Conservation (phyloP, 345 rosid genomes). For the Lenwebbia sp. region DNA sequence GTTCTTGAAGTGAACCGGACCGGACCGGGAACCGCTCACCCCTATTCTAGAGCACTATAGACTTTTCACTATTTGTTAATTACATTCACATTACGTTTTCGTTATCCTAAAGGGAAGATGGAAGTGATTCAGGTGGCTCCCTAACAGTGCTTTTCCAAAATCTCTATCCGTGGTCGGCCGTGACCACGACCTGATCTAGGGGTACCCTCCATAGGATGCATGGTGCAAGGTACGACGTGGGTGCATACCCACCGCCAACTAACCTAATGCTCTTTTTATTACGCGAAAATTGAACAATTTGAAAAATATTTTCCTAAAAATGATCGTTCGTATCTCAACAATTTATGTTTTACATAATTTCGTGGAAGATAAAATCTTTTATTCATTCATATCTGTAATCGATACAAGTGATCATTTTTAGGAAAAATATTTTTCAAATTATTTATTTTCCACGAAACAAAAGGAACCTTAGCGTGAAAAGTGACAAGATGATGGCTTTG, state of each 20-base stretch:
- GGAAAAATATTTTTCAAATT: too few species aligned
- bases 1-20: too few species aligned
- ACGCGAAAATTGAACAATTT: too few species aligned
- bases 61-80: background rate
- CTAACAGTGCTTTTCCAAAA: background rate
- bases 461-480: background rate
- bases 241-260: background rate
- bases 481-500: background rate
- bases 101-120: background rate
- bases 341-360: too few species aligned
- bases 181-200: background rate
- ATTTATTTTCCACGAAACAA: too few species aligned
- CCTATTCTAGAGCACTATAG: background rate
- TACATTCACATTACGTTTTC: background rate
- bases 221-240: background rate
- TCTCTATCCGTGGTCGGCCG: background rate
- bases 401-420: too few species aligned
- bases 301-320: too few species aligned
- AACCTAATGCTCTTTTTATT: too few species aligned
- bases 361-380: too few species aligned
- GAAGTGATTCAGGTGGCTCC: background rate
- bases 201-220: background rate
- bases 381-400: too few species aligned
- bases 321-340: too few species aligned
- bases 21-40: too few species aligned